phyloP scores from a whole-genome alignment of 2,329 filamentous ascomycete species.

The Pseudopithomyces maydicus region DNA sequence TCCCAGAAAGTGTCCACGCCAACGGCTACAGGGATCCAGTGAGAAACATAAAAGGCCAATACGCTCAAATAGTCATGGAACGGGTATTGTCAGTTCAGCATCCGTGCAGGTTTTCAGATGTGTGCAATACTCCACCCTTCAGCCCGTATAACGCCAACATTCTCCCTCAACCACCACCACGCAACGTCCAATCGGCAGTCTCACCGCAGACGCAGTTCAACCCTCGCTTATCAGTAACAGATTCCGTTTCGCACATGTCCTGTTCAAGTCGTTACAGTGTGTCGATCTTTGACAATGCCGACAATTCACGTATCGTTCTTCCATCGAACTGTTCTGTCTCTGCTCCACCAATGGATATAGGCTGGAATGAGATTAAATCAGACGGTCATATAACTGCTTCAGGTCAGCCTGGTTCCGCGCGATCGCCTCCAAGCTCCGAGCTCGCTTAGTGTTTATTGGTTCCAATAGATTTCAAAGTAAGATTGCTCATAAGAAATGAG shows the following conservation, averaged over 20 bases:
- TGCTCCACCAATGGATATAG: not conserved
- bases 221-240: not conserved
- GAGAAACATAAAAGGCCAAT: not conserved
- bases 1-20: not conserved
- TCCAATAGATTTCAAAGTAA: too few relatives aligned
- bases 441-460: too few relatives aligned
- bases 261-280: not conserved
- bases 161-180: too few relatives aligned
- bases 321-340: not conserved
- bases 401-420: not conserved
- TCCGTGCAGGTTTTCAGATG: not conserved
- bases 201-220: too few relatives aligned
- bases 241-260: not conserved
- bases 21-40: not conserved
- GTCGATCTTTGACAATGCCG: not conserved
- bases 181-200: too few relatives aligned
- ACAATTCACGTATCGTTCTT: not conserved
- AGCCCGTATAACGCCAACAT: too few relatives aligned
- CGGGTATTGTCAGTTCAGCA: not conserved
- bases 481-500: too few relatives aligned
- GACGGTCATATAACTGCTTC: not conserved
- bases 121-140: not conserved
- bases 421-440: too few relatives aligned
- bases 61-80: not conserved
- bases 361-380: not conserved